Evolutionary conservation across 2,329 filamentous ascomycete species (phyloP).

Genomic region (Talaromyces marneffei): DNA sequence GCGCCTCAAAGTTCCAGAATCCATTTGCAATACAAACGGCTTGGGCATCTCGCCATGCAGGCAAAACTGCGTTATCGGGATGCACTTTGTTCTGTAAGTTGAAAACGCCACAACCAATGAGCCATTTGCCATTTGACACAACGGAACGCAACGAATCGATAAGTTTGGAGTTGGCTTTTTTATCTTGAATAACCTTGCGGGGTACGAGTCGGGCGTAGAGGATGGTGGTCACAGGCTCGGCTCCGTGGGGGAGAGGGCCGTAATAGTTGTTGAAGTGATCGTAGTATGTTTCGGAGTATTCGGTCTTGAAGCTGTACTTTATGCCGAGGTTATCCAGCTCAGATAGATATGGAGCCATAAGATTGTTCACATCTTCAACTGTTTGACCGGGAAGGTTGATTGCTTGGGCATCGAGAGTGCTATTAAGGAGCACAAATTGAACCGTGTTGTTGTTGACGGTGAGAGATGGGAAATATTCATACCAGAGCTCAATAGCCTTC

Average conservation of each 20-base stretch:
- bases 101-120: neutral
- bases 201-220: neutral
- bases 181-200: neutral
- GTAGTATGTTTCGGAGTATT: neutral
- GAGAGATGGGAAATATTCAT: neutral
- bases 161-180: neutral
- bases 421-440: neutral
- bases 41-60: neutral
- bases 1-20: neutral
- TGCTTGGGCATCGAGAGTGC: neutral
- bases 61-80: neutral
- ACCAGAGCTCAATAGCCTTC: neutral
- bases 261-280: neutral
- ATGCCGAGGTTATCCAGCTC: neutral
- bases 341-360: neutral
- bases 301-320: neutral
- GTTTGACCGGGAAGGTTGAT: neutral
- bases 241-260: neutral
- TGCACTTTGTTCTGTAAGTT: neutral
- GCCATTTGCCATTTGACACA: neutral
- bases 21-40: neutral
- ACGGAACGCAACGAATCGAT: neutral
- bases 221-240: neutral
- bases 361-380: neutral
- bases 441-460: neutral